These are phyloP conservation scores for Misopates orontium DNA, from an alignment of 257 asterid genomes.

Conservation along the genomic window DNA sequence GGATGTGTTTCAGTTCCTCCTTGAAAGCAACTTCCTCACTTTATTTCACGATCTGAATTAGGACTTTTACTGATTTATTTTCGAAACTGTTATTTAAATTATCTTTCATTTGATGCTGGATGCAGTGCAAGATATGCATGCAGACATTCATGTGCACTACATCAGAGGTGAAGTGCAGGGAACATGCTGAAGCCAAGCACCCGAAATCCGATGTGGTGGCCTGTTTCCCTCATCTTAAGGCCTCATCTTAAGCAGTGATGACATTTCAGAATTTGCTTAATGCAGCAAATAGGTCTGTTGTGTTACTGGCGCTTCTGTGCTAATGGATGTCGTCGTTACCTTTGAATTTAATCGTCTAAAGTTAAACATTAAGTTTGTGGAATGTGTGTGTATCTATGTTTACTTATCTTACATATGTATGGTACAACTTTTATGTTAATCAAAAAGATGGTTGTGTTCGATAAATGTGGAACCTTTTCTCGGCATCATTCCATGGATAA, in stretches of 20 bases:
- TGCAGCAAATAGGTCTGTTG: slow-evolving; percentile 6
- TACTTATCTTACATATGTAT: background rate
- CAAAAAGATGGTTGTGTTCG: background rate
- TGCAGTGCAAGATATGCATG: slow-evolving; percentile 61
- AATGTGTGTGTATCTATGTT: background rate
- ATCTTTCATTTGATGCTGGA: background rate
- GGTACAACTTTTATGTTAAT: background rate
- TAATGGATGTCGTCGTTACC: no score
- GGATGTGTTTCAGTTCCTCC: no score
- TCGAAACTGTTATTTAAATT: no score
- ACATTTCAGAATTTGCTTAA: background rate
- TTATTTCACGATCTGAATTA: no score
- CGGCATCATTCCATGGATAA: background rate
- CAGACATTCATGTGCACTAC: slow-evolving; percentile 87
- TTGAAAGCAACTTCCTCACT: no score
- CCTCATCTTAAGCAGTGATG: slow-evolving; percentile 73
- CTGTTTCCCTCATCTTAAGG: slow-evolving; percentile 83
- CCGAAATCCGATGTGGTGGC: slow-evolving; percentile 64
- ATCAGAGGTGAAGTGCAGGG: slow-evolving; percentile 91
- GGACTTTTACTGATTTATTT: no score
- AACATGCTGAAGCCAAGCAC: slow-evolving; percentile 93
- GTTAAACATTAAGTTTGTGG: slow-evolving; percentile 7
- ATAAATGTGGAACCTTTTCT: no score
- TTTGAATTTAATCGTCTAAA: background rate
- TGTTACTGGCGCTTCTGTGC: background rate